These are phyloP conservation scores for Kappamyces sp. DNA, from an alignment of 192 early-diverging fungal genomes.

Conservation along the genomic window DNA sequence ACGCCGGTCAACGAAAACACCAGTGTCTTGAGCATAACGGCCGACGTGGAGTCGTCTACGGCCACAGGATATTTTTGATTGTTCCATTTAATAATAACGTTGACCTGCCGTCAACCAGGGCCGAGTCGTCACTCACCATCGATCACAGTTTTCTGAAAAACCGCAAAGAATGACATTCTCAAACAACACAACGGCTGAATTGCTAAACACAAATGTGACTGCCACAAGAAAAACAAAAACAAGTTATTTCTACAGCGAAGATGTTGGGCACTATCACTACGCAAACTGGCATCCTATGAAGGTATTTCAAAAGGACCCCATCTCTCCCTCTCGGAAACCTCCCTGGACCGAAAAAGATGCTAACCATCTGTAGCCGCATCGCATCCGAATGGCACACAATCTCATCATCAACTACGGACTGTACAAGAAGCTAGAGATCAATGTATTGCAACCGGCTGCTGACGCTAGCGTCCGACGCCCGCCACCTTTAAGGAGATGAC, in stretches of 20 bases:
- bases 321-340: too few species aligned
- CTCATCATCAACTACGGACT: conserved; percentile 88
- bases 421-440: conserved; percentile 77
- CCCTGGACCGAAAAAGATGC: too few species aligned
- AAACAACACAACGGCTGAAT: too few species aligned
- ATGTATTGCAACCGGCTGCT: too few species aligned
- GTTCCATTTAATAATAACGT: conserved; percentile 83
- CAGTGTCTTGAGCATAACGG: conserved; percentile 78
- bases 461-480: conserved; percentile 62
- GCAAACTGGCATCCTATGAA: conserved; percentile 54
- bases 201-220: too few species aligned
- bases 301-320: conserved; percentile 19
- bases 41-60: conserved; percentile 65
- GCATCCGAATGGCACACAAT: conserved; percentile 90
- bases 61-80: conserved; percentile 82
- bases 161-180: too few species aligned
- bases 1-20: conserved; percentile 88
- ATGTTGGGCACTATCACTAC: conserved; percentile 51
- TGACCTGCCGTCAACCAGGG: conserved; percentile 18
- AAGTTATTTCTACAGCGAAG: conserved; percentile 20
- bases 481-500: conserved; percentile 87
- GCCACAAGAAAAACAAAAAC: conserved; percentile 25
- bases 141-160: too few species aligned
- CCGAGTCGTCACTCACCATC: too few species aligned
- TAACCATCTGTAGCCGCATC: conserved; percentile 65